Base-by-base conservation (phyloP, 73 alveolate species). In the Paramecium sonneborni region DNA sequence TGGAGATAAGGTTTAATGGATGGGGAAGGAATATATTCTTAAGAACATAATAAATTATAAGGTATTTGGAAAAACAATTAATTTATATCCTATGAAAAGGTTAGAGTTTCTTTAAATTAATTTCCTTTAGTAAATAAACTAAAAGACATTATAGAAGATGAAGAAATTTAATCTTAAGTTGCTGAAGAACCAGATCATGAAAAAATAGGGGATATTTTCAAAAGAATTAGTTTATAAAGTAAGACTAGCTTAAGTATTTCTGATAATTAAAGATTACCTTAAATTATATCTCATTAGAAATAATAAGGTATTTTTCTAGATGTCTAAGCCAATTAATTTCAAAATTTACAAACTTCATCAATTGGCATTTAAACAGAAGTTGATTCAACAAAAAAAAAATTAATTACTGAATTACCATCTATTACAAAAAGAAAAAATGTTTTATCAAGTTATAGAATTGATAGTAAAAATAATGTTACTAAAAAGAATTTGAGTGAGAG, bases 1-100 rank as follows among this genome's bases (percentile, higher is more conserved):
- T 91, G 95, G 95, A 41, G 32, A 28, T 21, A 44, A 12, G 58
- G 57, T 79, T 79, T 35, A 55, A 91, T 91, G 95, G 95, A 48
- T 28, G 84, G 95, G 69, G 95, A 88, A 46, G 90, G 90, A 18
- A 28, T 79, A 18, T 79, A 79, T 43, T 39, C 18, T 5, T 43
- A 43, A 41, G 20, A 79, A 44, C 7, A 79, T 18, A 9, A 20
- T 18, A 39, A 23, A n/a, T 79, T 79, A 43, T 15, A 46, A 18
- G 90, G 90, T 18, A 23, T 79, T 41, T 79, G 90, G 90, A 43
- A 26, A 44, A n/a, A 79, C 15, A 79, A 79, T 79, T 46, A 79
- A 79, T 79, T 79, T 7, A 21, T 38, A 14, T 41, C 39, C 1
- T 1, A 79, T 23, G 90, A 79, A 23, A 79, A 34, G 24, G 90